phyloP scores from a whole-genome alignment of 495 filamentous ascomycete species.

The Viridothelium virens region DNA sequence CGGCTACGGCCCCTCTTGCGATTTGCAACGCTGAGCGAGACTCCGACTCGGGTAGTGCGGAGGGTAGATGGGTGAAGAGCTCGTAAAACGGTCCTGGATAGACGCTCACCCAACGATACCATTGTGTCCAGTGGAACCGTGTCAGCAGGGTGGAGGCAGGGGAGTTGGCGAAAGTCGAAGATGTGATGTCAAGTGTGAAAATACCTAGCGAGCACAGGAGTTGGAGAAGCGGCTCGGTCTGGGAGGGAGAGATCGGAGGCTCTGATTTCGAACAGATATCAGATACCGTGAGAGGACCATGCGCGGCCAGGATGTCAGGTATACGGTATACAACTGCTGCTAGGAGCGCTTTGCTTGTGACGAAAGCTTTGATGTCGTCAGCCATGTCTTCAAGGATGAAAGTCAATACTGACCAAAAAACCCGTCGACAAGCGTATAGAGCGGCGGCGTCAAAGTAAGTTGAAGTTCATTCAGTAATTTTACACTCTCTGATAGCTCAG shows the following conservation, averaged over 20 bases:
- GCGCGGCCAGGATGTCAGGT: neutral
- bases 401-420: neutral
- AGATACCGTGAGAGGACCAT: neutral
- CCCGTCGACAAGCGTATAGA: neutral
- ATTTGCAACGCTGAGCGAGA: constrained; percentile 27
- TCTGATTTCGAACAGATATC: neutral
- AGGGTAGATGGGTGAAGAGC: constrained; percentile 31
- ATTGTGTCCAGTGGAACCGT: constrained; percentile 34
- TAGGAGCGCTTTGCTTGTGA: neutral
- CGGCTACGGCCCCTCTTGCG: constrained; percentile 31
- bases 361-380: neutral
- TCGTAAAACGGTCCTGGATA: constrained; percentile 37
- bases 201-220: constrained; percentile 20
- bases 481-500: neutral
- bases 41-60: constrained; percentile 3
- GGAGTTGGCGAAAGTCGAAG: constrained; percentile 25
- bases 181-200: constrained; percentile 22
- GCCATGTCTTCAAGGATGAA: neutral
- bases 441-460: neutral
- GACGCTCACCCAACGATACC: constrained; percentile 32
- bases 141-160: constrained; percentile 21
- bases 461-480: neutral
- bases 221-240: neutral
- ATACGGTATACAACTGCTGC: neutral
- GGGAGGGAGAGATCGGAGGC: neutral